phyloP scores from a whole-genome alignment of 495 filamentous ascomycete genomes.

The Hyaloscypha bicolor region DNA sequence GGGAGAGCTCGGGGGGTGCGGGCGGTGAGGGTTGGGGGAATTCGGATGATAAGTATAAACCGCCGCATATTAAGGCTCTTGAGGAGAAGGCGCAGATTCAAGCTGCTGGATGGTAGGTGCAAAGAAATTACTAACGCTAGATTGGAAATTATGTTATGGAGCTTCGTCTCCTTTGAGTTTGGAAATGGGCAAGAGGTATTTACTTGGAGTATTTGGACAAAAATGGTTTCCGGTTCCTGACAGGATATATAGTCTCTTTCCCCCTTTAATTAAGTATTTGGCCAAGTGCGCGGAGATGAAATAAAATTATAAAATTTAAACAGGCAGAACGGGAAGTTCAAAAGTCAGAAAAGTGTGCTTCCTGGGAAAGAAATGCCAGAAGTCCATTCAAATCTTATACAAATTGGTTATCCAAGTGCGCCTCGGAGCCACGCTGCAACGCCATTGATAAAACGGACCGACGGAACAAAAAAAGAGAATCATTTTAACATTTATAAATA shows the following conservation, averaged over 20 bases:
- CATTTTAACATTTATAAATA: constrained; percentile 27
- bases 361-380: background rate
- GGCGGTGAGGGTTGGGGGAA: background rate
- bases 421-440: background rate
- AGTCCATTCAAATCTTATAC: background rate
- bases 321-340: background rate
- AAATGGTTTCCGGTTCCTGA: background rate
- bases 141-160: background rate
- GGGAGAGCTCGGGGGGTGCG: background rate
- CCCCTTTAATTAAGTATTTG: background rate
- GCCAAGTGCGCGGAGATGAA: background rate
- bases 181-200: background rate
- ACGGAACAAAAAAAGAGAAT: background rate
- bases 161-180: background rate
- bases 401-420: background rate
- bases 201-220: background rate
- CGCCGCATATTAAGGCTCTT: background rate
- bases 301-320: background rate
- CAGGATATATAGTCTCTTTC: background rate
- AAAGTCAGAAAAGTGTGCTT: background rate
- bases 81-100: background rate
- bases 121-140: background rate
- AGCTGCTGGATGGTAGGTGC: background rate
- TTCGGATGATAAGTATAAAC: background rate
- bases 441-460: background rate